Evolutionary conservation across 495 filamentous ascomycete species (phyloP), one percentile per base, ranked within the genome.

Genomic region (Aspergillus avenaceus): DNA sequence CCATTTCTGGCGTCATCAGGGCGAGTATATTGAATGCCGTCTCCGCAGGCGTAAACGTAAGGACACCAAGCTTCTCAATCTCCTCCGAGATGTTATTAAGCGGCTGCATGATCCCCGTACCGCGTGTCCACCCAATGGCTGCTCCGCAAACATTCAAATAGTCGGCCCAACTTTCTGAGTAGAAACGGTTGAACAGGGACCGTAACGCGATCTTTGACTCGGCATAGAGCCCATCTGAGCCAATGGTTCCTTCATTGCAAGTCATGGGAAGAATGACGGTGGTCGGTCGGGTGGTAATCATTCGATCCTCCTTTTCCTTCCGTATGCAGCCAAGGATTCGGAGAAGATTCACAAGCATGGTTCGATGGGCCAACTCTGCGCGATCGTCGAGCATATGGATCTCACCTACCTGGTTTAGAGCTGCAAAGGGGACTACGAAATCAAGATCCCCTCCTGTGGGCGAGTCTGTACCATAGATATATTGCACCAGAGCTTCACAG

Each of bases 361-460:
- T 95, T 43, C 92, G 88, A 63, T 97, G 92, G 50, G 93, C 93
- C 53, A 96, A 81, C 73, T 97, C 92, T 3, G 92, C 95, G 70
- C 92, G 93, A 51, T 90, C 95, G 72, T 97, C 92, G 52, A 97
- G 87, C 54, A 82, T 84, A 58, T 97, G 91, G 52, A 97, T 96
- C 70, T 97, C 90, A 34, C 92, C 92, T 58, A 93, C 93, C 71
- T 96, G 90, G 2, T 91, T 85, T 49, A 97, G 97, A 54, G 92
- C 92, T 47, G 92, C 92, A 65, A 97, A 97, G 11, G 92, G 92
- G 44, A 97, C 82, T 49, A 97, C 80, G 66, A 81, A 95, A 70
- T 97, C 93, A n/a, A 97, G 78, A 71, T 97, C 92, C 92, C 93
- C 96, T 37, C 93, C 92, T 45, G 97, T 84, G 47, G 92, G 92